Evolutionary conservation across 108 stramenopile species (phyloP).

Genomic region (Nitzschia putrida): DNA sequence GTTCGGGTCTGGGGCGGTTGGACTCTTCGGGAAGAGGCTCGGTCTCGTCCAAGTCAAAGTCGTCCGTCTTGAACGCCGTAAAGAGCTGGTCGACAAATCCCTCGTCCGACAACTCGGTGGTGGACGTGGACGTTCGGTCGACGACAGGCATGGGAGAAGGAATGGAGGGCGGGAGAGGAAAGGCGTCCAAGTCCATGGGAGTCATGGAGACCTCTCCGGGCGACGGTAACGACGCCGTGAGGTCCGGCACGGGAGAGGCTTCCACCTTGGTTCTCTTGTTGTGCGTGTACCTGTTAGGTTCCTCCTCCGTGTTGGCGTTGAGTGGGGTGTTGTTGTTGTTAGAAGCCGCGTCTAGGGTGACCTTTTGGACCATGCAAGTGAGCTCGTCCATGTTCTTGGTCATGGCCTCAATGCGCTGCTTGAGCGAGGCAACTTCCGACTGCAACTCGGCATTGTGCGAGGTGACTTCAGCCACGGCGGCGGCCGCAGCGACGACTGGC

Average conservation of each 20-base stretch:
- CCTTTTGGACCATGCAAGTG: conserved; percentile 68
- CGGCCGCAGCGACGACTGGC: conserved; percentile 7
- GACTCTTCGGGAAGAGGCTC: background rate
- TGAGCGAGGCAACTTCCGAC: conserved; percentile 67
- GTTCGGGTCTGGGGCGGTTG: conserved; percentile 61
- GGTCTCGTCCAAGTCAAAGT: conserved; percentile 25
- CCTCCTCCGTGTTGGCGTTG: no score
- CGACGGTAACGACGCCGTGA: conserved; percentile 26
- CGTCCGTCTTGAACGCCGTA: conserved; percentile 46
- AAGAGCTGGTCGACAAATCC: conserved; percentile 66
- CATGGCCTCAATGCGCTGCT: conserved; percentile 75
- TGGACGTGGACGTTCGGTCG: conserved; percentile 30
- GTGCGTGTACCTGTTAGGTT: conserved; percentile 18
- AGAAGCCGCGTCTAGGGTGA: conserved; percentile 55
- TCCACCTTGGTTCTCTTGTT: conserved; percentile 29
- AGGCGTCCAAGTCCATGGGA: conserved; percentile 10
- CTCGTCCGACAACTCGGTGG: conserved; percentile 40
- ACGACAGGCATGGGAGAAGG: conserved; percentile 15
- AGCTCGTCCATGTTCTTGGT: conserved; percentile 82
- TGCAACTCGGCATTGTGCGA: conserved; percentile 41
- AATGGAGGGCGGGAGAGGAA: conserved; percentile 37
- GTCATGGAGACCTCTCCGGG: conserved; percentile 13
- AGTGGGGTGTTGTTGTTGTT: background rate
- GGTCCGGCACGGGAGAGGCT: conserved; percentile 10
- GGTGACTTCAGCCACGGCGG: background rate